Base-by-base conservation (phyloP, 164 flowering plant genomes). In the Chloranthus sessilifolius region DNA sequence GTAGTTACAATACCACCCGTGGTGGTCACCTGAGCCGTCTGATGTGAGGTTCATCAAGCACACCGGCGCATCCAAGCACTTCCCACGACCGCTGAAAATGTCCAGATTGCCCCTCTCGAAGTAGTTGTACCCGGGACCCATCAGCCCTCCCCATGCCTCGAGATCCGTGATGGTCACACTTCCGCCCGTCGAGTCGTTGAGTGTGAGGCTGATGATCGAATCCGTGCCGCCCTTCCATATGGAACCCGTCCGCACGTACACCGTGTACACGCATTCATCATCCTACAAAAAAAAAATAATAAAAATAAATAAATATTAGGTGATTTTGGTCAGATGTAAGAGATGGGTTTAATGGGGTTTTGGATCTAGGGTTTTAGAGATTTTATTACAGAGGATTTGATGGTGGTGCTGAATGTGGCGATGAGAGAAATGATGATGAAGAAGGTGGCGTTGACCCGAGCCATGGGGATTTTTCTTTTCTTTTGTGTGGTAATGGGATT, bases 31-130 rank as follows among this genome's bases (percentile, higher is more conserved):
- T 0, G 86, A 39, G 1, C 96, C 95, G 53, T 91, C 96, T 5
- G 95, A 91, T 16, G 80, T 77, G 4, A 90, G 65, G 69, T 81
- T 81, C 66, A 91, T 51, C 9, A 65, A 71, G 55, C 98, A 91
- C 22, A 70, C 43, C 1, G 92, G 80, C 1, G 57, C 63, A 14
- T 14, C 28, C 19, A 83, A 46, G 58, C 98, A 88, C 1, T 56
- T 60, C 0, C 74, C 96, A 0, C 74, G 36, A 2, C 95, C 95
- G 55, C 83, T 80, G 75, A 91, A 91, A 20, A 85, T 77, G 65
- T 91, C 98, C 2, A 88, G 67, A 49, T 85, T 91, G 14, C 90
- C 86, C 58, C 96, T 71, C 76, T 91, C 98, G 73, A 61, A 88
- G 70, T 88, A 91, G 66, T 85, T 53, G 71, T 85, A 42, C 2